Base-by-base conservation (phyloP, 371 early-diverging fungal species). In the Paraphysoderma sedebokerense region DNA sequence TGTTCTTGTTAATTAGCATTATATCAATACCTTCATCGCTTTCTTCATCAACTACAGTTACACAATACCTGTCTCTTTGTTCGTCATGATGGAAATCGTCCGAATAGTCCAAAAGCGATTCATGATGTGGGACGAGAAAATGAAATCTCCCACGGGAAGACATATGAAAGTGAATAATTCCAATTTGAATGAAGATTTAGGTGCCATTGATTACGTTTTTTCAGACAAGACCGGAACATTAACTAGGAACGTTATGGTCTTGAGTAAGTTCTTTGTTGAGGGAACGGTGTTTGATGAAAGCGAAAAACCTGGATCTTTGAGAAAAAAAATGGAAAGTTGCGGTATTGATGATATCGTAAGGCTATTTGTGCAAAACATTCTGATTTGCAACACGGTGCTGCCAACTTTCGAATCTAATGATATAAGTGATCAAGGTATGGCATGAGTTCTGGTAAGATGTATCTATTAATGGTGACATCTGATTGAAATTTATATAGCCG, bases 141-240 rank as follows among this genome's bases (percentile, higher is more conserved):
- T 67, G 65, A 30, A 45, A 61, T 19, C 53, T 70, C 20, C 67
- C 71, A 0, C 38, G 67, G 20, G 57, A n/a, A 46, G 58, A 12
- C 46, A 33, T 30, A 58, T 62, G 62, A 51, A 51, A 24, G 66
- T 61, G 38, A 67, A 63, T 48, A 69, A 68, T 60, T 53, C 60
- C 38, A 65, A 63, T 39, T 57, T 78, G 51, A 70, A 73, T 47
- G 82, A 82, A 52, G 79, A 82, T 57, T 56, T 79, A 5, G 79
- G 75, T 19, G 54, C 60, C 24, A 61, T 66, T 49, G 57, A 68
- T 41, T 76, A 70, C 54, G 58, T 82, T 17, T 67, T 82, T 40
- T 62, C 68, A 15, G 82, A 82, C 56, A 82, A 82, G 36, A 82
- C 82, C 24, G 82, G 82, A 6, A 82, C 82, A 6, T 48, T 82